phyloP scores from a whole-genome alignment of 257 asterid species.

The Cynanchum wilfordii region DNA sequence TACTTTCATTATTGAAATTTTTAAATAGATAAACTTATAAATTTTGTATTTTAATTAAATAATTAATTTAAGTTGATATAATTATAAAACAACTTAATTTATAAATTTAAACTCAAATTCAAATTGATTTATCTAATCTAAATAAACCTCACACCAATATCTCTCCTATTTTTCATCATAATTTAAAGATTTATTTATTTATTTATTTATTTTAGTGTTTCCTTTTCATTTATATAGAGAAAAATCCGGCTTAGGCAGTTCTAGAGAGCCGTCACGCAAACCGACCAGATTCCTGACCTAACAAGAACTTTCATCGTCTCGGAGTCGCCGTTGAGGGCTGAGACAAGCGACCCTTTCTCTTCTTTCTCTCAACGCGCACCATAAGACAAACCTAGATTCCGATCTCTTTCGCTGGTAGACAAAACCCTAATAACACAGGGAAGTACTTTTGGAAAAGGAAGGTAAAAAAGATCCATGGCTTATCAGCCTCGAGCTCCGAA shows the following conservation, averaged over 20 bases:
- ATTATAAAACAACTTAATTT: too few relatives aligned
- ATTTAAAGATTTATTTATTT: too few relatives aligned
- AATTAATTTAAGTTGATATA: too few relatives aligned
- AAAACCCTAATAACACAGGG: not conserved
- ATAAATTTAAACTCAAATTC: too few relatives aligned
- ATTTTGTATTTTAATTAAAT: too few relatives aligned
- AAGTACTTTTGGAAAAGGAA: not conserved
- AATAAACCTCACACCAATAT: too few relatives aligned
- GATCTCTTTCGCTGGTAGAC: not conserved
- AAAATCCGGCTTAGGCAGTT: not conserved
- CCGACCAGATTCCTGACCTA: not conserved
- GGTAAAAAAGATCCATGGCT: conserved; percentile 44
- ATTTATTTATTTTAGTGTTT: too few relatives aligned
- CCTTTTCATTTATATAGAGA: too few relatives aligned
- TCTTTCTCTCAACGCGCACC: conserved; percentile 6
- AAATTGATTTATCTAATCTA: too few relatives aligned
- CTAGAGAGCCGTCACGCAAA: not conserved
- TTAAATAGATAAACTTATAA: too few relatives aligned
- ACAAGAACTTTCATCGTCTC: not conserved
- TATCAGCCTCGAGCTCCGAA: conserved; percentile 54
- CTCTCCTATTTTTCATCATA: too few relatives aligned
- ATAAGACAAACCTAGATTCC: not conserved
- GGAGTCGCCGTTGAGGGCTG: conserved; percentile 17
- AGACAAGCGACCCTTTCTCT: not conserved
- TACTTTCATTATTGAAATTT: too few relatives aligned